Conservation (phyloP, 768 basidiomycete species). For the Mycena indigotica region DNA sequence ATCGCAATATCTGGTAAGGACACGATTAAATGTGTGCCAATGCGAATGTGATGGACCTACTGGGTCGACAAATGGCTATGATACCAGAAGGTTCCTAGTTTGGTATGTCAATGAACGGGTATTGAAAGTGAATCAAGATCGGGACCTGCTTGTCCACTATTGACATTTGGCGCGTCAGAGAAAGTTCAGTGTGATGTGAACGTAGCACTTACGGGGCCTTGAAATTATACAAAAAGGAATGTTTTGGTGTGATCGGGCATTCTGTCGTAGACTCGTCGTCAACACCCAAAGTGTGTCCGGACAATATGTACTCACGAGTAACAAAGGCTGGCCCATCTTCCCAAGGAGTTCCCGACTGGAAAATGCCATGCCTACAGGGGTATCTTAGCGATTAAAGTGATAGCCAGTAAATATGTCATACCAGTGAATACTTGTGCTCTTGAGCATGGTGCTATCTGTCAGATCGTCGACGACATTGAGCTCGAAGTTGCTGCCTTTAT, state of each 20-base stretch:
- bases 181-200: no score
- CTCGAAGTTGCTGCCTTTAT: conserved; percentile 38
- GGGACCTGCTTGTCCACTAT: no score
- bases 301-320: conserved; percentile 14
- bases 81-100: neutral
- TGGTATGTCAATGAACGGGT: neutral
- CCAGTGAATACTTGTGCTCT: conserved; percentile 30
- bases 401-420: neutral
- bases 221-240: conserved; percentile 34
- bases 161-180: no score
- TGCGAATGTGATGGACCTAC: neutral
- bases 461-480: conserved; percentile 42
- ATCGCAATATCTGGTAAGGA: conserved; percentile 1
- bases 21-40: neutral
- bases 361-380: conserved; percentile 38
- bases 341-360: conserved; percentile 33
- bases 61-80: neutral
- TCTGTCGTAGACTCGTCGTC: conserved; percentile 3
- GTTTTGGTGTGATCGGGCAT: conserved; percentile 32
- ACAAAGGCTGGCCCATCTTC: conserved; percentile 38
- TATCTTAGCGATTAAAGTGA: neutral
- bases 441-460: conserved; percentile 38
- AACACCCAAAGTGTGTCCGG: neutral
- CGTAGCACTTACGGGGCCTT: neutral
- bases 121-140: no score